Evolutionary conservation across 2,329 filamentous ascomycete genomes (phyloP).

Genomic region (Xylogone sp.): DNA sequence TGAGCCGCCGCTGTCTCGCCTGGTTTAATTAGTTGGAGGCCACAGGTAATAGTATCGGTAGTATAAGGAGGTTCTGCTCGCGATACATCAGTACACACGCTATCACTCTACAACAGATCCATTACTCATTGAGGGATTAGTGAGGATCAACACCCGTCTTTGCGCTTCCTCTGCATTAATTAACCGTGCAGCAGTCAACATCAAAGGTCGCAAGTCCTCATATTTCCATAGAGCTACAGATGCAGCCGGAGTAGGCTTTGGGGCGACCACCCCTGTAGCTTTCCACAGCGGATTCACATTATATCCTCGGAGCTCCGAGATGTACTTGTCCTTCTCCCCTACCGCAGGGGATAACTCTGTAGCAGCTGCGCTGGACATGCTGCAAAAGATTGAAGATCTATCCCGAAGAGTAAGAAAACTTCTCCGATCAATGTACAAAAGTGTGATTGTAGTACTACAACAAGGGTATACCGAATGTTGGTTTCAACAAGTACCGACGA

Average conservation of each 20-base stretch:
- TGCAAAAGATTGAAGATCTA: neutral
- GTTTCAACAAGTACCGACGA: too few relatives aligned
- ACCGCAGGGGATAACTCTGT: neutral
- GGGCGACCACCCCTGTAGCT: neutral
- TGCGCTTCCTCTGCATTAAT: neutral
- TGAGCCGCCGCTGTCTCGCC: conserved; percentile 39
- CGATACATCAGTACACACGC: neutral
- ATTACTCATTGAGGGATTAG: neutral
- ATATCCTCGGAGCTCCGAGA: neutral
- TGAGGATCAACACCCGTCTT: neutral
- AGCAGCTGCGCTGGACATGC: neutral
- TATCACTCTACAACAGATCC: neutral
- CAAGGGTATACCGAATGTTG: too few relatives aligned
- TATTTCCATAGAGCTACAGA: neutral
- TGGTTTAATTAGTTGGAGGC: conserved; percentile 40
- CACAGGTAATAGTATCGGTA: conserved; percentile 40
- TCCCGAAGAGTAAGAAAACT: too few relatives aligned
- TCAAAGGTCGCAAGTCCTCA: neutral
- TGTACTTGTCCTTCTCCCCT: neutral
- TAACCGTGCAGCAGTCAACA: neutral
- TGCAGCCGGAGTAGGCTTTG: neutral
- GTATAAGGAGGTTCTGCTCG: conserved; percentile 34
- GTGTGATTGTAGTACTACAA: too few relatives aligned
- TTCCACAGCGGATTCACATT: neutral
- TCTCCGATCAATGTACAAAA: too few relatives aligned